Conservation (phyloP, 306 rosid species). For the Vigna trinervia region DNA sequence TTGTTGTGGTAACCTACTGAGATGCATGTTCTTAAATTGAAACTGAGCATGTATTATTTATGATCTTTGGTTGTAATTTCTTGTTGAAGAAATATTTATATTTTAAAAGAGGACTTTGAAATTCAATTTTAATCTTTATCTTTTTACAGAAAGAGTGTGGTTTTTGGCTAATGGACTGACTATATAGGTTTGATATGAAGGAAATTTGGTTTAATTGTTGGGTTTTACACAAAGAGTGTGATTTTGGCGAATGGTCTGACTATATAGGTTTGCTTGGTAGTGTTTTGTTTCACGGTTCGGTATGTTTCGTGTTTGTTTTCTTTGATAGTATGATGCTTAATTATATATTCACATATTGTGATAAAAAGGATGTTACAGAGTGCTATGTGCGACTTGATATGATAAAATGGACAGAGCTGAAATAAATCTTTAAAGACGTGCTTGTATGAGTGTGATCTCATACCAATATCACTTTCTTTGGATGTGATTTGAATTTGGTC, state of each 20-base stretch:
- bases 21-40: background rate
- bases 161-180: no score
- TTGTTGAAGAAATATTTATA: background rate
- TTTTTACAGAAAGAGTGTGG: no score
- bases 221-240: background rate
- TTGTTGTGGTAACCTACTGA: background rate
- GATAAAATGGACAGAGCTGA: background rate
- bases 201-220: background rate
- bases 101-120: background rate
- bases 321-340: no score
- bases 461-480: background rate
- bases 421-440: background rate
- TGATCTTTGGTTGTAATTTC: no score
- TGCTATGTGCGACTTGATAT: background rate
- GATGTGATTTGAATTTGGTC: background rate
- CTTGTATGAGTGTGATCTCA: background rate
- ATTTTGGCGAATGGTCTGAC: background rate
- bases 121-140: no score
- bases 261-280: background rate
- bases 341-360: no score
- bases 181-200: no score
- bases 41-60: no score
- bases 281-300: no score
- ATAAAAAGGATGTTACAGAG: no score
- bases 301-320: no score